phyloP scores from a whole-genome alignment of 495 filamentous ascomycete genomes.

The Neurospora discreta region DNA sequence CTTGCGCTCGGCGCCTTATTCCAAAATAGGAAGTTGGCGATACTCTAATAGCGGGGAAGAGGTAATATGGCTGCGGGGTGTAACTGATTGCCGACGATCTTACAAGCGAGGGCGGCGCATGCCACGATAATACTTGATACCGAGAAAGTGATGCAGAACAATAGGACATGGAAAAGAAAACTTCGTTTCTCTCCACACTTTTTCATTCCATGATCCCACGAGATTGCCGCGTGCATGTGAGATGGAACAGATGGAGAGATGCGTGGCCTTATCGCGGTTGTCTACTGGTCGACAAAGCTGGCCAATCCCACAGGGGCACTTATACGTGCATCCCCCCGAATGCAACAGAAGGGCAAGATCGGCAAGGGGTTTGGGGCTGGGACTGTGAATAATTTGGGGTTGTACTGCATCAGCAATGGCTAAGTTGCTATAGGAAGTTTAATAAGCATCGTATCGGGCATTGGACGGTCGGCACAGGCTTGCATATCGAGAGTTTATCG shows the following conservation, averaged over 20 bases:
- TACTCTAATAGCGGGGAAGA: background rate
- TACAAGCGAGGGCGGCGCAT: background rate
- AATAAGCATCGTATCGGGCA: background rate
- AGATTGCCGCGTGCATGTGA: background rate
- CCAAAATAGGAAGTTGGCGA: slow-evolving; percentile 2
- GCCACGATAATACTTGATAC: background rate
- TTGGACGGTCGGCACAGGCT: background rate
- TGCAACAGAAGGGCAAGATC: background rate
- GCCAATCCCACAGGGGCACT: background rate
- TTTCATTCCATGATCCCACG: background rate
- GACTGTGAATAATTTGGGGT: background rate
- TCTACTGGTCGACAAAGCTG: background rate
- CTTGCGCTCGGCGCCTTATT: background rate
- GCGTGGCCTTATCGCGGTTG: slow-evolving; percentile 11
- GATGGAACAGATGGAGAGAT: background rate
- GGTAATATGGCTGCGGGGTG: slow-evolving; percentile 1
- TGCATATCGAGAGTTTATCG: background rate
- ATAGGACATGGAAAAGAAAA: background rate
- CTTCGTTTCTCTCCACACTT: background rate
- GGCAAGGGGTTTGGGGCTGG: background rate
- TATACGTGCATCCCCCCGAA: background rate
- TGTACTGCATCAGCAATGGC: slow-evolving; percentile 10
- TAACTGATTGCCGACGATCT: slow-evolving; percentile 1
- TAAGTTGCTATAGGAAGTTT: background rate
- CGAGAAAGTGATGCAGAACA: background rate